phyloP scores from a whole-genome alignment of 768 basidiomycete genomes.

The Boletus bicolor region DNA sequence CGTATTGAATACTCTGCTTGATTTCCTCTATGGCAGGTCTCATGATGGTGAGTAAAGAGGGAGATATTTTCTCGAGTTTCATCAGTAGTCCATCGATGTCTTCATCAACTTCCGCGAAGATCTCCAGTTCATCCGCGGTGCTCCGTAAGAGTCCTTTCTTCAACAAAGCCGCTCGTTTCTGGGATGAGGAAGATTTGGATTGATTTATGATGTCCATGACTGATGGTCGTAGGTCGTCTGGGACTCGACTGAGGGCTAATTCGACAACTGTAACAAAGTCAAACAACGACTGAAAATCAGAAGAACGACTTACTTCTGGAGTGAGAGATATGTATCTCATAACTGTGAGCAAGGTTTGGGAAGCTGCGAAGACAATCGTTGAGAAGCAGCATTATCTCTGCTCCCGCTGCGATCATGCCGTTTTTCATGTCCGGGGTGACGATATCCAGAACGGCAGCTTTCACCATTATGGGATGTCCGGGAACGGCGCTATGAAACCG shows the following conservation, averaged over 20 bases:
- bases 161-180: slow-evolving; percentile 65
- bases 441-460: slow-evolving; percentile 81
- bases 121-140: slow-evolving; percentile 71
- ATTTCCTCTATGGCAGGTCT: slow-evolving; percentile 57
- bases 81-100: slow-evolving; percentile 56
- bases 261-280: slow-evolving; percentile 55
- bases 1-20: slow-evolving; percentile 57
- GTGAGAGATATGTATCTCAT: slow-evolving; percentile 79
- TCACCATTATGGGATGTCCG: slow-evolving; percentile 70
- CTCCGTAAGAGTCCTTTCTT: slow-evolving; percentile 69
- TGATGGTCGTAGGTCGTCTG: slow-evolving; percentile 49
- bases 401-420: slow-evolving; percentile 66
- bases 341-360: slow-evolving; percentile 62
- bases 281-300: not conserved
- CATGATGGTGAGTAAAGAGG: slow-evolving; percentile 47
- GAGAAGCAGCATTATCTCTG: slow-evolving; percentile 69
- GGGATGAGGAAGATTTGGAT: slow-evolving; percentile 59
- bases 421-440: slow-evolving; percentile 67
- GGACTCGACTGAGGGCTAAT: slow-evolving; percentile 56
- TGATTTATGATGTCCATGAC: slow-evolving; percentile 66
- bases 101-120: slow-evolving; percentile 61
- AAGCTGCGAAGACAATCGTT: slow-evolving; percentile 68
- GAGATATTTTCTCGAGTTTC: slow-evolving; percentile 59
- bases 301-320: slow-evolving; percentile 53
- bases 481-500: slow-evolving; percentile 47